These are phyloP conservation scores for Adiantum capillusveneris DNA, from an alignment of 75 land plant species.

Conservation along the genomic window DNA sequence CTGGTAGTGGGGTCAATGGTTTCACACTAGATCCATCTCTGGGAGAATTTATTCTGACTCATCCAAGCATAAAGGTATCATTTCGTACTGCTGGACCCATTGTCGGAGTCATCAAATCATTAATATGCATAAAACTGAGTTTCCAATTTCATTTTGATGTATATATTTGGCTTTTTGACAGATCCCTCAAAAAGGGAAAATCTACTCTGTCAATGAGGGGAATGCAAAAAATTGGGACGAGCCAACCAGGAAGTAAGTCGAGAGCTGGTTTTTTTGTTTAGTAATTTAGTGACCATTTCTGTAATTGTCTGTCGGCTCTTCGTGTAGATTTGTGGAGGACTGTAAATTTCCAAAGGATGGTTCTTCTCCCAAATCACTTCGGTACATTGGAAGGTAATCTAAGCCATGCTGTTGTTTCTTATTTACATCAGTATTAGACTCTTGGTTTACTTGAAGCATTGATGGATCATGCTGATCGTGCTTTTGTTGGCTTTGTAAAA, in stretches of 20 bases:
- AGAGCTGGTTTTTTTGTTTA: background rate
- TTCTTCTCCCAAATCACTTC: constrained; percentile 84
- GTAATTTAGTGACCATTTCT: too few relatives aligned
- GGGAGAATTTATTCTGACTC: constrained; percentile 95
- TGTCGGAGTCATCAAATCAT: background rate
- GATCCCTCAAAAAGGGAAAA: constrained; percentile 98
- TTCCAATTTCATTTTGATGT: background rate
- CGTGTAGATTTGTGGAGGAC: constrained; percentile 69
- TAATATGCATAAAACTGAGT: background rate
- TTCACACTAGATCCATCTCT: constrained; percentile 98
- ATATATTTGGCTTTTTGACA: constrained; percentile 9
- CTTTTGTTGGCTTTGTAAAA: too few relatives aligned
- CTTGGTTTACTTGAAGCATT: too few relatives aligned
- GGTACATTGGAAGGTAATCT: constrained; percentile 99
- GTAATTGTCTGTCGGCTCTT: too few relatives aligned
- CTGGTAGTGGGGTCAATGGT: constrained; percentile 92
- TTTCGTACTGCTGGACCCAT: background rate
- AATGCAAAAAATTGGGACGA: constrained; percentile 97
- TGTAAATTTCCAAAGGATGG: constrained; percentile 97
- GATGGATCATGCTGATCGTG: too few relatives aligned
- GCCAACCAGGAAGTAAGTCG: constrained; percentile 69
- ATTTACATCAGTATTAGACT: too few relatives aligned
- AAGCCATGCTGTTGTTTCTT: too few relatives aligned
- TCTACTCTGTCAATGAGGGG: constrained; percentile 98
- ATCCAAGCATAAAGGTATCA: constrained; percentile 81